Conservation (phyloP, 805 yeast genomes). For the Candida montana region DNA sequence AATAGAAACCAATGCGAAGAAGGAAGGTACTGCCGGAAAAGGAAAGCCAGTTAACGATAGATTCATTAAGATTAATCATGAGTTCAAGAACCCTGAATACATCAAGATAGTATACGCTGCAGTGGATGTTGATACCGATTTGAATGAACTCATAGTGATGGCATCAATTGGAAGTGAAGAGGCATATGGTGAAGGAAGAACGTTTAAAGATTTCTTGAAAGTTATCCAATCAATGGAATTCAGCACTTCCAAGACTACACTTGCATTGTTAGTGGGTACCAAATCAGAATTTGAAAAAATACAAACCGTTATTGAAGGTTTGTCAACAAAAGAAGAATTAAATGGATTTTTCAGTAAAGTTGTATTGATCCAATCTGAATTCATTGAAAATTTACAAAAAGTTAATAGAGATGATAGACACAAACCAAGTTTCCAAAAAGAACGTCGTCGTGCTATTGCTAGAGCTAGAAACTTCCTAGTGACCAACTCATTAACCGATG, state of each 20-base stretch:
- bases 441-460: conserved; percentile 26
- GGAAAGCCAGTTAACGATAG: background rate
- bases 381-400: conserved; percentile 15
- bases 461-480: conserved; percentile 27
- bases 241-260: conserved; percentile 17
- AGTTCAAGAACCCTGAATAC: background rate
- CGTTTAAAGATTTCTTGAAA: conserved; percentile 30
- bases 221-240: conserved; percentile 27
- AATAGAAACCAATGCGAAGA: background rate
- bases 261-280: conserved; percentile 16
- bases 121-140: background rate
- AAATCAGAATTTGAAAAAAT: conserved; percentile 6
- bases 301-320: conserved; percentile 7
- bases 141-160: conserved; percentile 14
- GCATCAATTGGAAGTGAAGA: conserved; percentile 23
- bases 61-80: background rate
- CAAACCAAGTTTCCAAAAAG: conserved; percentile 16
- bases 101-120: conserved; percentile 1
- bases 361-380: conserved; percentile 17
- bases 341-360: conserved; percentile 2
- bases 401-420: conserved; percentile 18
- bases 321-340: conserved; percentile 6
- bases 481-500: conserved; percentile 22
- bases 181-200: conserved; percentile 34
- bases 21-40: background rate